Evolutionary conservation across 208 protist genomes (phyloP).

Genomic region (Leptomonas pyrrhocoris): DNA sequence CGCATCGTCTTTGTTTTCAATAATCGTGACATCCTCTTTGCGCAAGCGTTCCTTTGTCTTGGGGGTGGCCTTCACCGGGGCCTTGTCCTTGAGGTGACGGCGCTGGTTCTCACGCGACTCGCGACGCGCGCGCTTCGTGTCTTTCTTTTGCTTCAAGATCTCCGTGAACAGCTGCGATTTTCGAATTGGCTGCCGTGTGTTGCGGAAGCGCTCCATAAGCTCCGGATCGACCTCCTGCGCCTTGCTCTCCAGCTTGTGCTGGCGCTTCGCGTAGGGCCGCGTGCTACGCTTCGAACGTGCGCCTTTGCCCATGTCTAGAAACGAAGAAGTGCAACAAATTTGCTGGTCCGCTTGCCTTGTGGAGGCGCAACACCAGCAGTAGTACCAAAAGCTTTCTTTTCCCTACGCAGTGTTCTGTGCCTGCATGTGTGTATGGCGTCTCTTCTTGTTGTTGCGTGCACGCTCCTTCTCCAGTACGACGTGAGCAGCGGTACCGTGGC

Average conservation of each 20-base stretch:
- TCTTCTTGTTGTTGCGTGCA: too few relatives aligned
- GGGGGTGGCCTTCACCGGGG: slow-evolving; percentile 76
- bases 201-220: slow-evolving; percentile 83
- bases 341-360: background rate
- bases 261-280: slow-evolving; percentile 35
- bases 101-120: slow-evolving; percentile 82
- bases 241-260: slow-evolving; percentile 46
- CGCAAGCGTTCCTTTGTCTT: slow-evolving; percentile 91
- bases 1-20: slow-evolving; percentile 72
- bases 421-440: too few relatives aligned
- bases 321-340: background rate
- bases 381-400: too few relatives aligned
- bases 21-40: slow-evolving; percentile 72
- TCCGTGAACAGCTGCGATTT: slow-evolving; percentile 89
- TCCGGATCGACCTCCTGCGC: slow-evolving; percentile 71
- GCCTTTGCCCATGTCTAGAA: slow-evolving; percentile 66
- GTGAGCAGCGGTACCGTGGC: too few relatives aligned
- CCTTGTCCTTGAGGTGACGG: slow-evolving; percentile 69
- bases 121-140: slow-evolving; percentile 84
- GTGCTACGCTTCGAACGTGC: slow-evolving; percentile 76
- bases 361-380: background rate
- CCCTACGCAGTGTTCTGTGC: too few relatives aligned
- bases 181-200: slow-evolving; percentile 78
- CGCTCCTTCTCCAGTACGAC: too few relatives aligned
- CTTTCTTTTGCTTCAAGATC: slow-evolving; percentile 89